Percentiles rank a stretch among this genome's conserved stretches.
phyloP scores from a whole-genome alignment of 306 rosid genomes.

The Quercus suber region DNA sequence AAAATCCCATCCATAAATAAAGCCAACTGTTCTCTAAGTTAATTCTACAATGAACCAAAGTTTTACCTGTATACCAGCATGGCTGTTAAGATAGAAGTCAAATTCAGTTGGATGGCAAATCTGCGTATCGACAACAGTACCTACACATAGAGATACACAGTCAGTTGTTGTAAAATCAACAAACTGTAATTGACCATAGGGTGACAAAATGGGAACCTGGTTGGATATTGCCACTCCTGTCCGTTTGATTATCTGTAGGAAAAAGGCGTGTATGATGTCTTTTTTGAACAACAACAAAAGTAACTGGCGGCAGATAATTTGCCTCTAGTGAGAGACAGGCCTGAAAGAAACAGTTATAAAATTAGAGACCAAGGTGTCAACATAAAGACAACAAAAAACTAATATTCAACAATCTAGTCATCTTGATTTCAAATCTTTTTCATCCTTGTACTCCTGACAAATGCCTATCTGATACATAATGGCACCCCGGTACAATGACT shows the following conservation, averaged over 20 bases:
- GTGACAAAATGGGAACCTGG: conserved; percentile 49
- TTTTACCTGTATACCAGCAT: conserved; percentile 73
- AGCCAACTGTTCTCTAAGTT: background rate
- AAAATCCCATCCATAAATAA: background rate
- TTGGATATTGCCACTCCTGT: conserved; percentile 67
- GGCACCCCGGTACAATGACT: background rate
- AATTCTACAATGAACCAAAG: background rate
- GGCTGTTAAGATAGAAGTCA: conserved; percentile 81
- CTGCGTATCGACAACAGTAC: conserved; percentile 68
- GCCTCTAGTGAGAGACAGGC: conserved; percentile 60
- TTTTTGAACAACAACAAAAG: conserved; percentile 83
- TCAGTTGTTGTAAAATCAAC: background rate
- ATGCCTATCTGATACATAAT: background rate
- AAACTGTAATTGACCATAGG: background rate
- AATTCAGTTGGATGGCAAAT: conserved; percentile 72
- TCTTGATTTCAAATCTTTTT: too few species aligned
- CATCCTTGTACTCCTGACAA: background rate
- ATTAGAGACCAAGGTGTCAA: background rate
- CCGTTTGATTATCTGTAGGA: conserved; percentile 30
- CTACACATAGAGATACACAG: conserved; percentile 21
- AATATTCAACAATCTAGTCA: background rate
- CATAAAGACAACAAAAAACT: background rate
- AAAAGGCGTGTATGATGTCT: conserved; percentile 78
- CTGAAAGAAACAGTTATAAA: conserved; percentile 24
- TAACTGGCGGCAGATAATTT: conserved; percentile 46